Percentiles rank a stretch among this genome's conserved stretches.
Conservation (phyloP, 176 grass and related monocot genomes). For the Cenchrus purpureus region DNA sequence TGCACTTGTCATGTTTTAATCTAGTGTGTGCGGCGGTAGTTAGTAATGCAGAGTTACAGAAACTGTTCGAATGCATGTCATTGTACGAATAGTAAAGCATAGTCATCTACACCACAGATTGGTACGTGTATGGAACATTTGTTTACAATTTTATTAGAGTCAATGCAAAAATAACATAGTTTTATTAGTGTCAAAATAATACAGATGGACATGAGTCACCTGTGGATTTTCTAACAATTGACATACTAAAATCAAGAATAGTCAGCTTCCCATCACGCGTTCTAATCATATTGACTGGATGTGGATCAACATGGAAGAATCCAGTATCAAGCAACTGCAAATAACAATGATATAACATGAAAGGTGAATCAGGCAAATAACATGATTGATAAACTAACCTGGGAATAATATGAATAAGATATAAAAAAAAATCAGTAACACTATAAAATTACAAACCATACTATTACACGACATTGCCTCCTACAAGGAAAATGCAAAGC, state of each 20-base stretch:
- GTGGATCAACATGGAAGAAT: constrained; percentile 97
- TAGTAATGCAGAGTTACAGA: too few relatives aligned
- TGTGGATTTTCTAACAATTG: constrained; percentile 20
- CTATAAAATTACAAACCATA: background rate
- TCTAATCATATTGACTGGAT: constrained; percentile 98
- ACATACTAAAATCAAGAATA: constrained; percentile 99
- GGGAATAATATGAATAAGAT: constrained; percentile 13
- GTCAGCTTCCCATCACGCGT: constrained; percentile 92
- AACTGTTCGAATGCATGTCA: background rate
- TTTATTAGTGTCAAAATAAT: background rate
- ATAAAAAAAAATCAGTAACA: background rate
- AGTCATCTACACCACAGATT: background rate
- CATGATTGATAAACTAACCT: background rate
- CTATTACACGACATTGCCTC: background rate
- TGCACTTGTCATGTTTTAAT: too few relatives aligned
- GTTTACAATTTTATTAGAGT: constrained; percentile 11
- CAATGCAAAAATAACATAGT: background rate
- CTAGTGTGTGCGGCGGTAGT: too few relatives aligned
- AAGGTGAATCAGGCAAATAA: background rate
- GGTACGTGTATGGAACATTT: background rate
- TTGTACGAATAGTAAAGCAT: background rate
- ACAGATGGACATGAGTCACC: background rate
- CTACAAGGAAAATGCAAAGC: background rate
- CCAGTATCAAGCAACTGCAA: constrained; percentile 96
- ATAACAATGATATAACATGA: constrained; percentile 22